Evolutionary conservation across 768 basidiomycete genomes (phyloP).

Genomic region (Mrakia frigida): DNA sequence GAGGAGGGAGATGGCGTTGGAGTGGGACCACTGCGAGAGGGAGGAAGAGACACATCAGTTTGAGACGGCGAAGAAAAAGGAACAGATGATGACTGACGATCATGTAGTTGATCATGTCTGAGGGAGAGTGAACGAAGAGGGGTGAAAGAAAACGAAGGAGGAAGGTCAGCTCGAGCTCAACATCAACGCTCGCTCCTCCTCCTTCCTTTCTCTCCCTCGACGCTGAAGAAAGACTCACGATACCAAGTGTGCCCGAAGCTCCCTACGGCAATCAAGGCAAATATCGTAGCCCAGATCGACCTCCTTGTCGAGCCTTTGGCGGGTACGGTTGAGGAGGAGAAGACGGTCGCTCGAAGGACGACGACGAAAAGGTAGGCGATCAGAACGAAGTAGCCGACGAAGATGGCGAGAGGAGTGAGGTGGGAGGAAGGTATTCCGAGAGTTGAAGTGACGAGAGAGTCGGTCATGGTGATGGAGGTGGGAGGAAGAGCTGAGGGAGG

Average conservation of each 20-base stretch:
- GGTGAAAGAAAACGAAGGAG: not conserved
- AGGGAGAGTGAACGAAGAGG: no score
- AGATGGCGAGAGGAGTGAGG: slow-evolving; percentile 32
- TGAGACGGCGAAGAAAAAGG: slow-evolving; percentile 36
- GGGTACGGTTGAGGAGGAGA: slow-evolving; percentile 8
- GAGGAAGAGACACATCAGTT: slow-evolving; percentile 33
- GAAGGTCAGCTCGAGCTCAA: not conserved
- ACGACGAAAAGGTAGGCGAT: slow-evolving; percentile 42
- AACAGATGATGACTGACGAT: slow-evolving; percentile 2
- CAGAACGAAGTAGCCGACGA: slow-evolving; percentile 45
- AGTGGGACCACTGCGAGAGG: slow-evolving; percentile 52
- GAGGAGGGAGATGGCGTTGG: slow-evolving; percentile 46
- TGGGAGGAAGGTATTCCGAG: slow-evolving; percentile 1
- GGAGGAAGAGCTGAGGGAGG: not conserved
- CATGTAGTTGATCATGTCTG: slow-evolving; percentile 53
- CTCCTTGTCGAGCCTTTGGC: not conserved
- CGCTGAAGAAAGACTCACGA: slow-evolving; percentile 45
- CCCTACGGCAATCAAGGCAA: slow-evolving; percentile 46
- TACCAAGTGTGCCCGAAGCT: slow-evolving; percentile 51
- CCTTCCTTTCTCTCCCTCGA: not conserved
- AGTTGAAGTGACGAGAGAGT: not conserved
- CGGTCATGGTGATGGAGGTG: not conserved
- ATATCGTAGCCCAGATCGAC: slow-evolving; percentile 40
- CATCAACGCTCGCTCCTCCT: not conserved
- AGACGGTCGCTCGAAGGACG: slow-evolving; percentile 38